These are phyloP conservation scores for Metarhizium album DNA, from an alignment of 2,329 filamentous ascomycete genomes.

Conservation along the genomic window DNA sequence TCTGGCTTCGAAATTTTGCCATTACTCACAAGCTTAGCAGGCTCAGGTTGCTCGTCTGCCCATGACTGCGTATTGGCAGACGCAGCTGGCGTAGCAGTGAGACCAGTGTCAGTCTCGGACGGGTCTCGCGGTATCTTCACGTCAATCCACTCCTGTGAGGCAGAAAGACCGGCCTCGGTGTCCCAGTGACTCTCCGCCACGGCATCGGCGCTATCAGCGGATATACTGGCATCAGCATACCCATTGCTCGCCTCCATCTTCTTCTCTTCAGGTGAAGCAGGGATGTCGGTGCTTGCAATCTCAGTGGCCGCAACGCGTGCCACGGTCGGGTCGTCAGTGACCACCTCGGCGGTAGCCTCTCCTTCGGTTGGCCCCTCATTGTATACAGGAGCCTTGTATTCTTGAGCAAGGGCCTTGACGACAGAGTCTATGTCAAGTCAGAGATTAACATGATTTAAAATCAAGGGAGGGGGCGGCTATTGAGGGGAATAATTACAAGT, in stretches of 20 bases:
- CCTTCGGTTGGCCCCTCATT: constrained; percentile 22
- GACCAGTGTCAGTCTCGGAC: constrained; percentile 60
- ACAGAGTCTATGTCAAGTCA: constrained; percentile 22
- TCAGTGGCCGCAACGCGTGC: constrained; percentile 58
- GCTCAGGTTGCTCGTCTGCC: constrained; percentile 68
- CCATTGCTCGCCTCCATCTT: constrained; percentile 27
- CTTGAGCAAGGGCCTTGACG: constrained; percentile 34
- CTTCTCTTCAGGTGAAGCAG: constrained; percentile 31
- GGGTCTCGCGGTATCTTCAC: constrained; percentile 60
- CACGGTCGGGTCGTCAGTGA: constrained; percentile 59
- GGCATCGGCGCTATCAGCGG: constrained; percentile 44
- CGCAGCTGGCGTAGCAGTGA: constrained; percentile 49
- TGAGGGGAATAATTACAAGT: constrained; percentile 49
- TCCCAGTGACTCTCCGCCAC: constrained; percentile 61
- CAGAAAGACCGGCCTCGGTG: constrained; percentile 28
- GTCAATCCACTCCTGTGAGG: constrained; percentile 60
- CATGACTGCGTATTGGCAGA: constrained; percentile 54
- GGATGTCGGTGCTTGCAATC: constrained; percentile 38
- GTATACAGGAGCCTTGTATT: constrained; percentile 38
- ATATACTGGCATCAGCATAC: constrained; percentile 39
- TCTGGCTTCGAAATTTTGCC: not conserved
- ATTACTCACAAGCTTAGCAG: constrained; percentile 30
- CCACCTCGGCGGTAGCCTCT: constrained; percentile 22
- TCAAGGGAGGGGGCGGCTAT: not conserved
- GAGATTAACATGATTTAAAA: not conserved